Percentiles rank a stretch among this genome's conserved stretches.
These are phyloP conservation scores for Lasiodiplodia theobromae DNA, from an alignment of 2,329 filamentous ascomycete genomes.

Conservation along the genomic window DNA sequence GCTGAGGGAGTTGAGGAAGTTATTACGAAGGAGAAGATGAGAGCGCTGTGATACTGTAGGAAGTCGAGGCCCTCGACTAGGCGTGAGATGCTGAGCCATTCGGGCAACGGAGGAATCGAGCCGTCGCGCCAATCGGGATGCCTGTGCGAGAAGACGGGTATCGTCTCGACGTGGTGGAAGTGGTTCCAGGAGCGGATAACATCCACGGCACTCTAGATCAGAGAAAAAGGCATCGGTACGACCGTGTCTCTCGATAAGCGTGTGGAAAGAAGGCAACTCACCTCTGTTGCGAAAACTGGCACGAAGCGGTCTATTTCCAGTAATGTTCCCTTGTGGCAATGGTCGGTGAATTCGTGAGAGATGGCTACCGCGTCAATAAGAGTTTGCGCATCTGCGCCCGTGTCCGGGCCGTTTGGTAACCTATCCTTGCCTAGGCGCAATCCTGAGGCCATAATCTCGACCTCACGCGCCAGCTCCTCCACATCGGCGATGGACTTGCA, in stretches of 20 bases:
- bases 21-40: conserved; percentile 64
- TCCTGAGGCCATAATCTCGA: conserved; percentile 52
- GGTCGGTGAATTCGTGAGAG: conserved; percentile 73
- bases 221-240: not conserved
- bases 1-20: conserved; percentile 38
- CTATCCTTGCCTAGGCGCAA: conserved; percentile 34
- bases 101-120: conserved; percentile 57
- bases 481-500: conserved; percentile 64
- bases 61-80: conserved; percentile 55
- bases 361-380: conserved; percentile 67
- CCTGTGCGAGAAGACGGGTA: conserved; percentile 53
- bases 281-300: conserved; percentile 65
- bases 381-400: conserved; percentile 35
- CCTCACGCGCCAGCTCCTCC: conserved; percentile 57
- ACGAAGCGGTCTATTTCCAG: conserved; percentile 60
- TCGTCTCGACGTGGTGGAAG: conserved; percentile 63
- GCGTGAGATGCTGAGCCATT: conserved; percentile 68
- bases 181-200: conserved; percentile 66
- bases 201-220: conserved; percentile 58
- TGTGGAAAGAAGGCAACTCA: conserved; percentile 31
- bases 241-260: not conserved
- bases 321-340: conserved; percentile 69
- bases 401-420: conserved; percentile 32
- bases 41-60: conserved; percentile 66
- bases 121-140: conserved; percentile 55